phyloP scores from a whole-genome alignment of 2,329 filamentous ascomycete species.

The Ceratocystis cubensis region DNA sequence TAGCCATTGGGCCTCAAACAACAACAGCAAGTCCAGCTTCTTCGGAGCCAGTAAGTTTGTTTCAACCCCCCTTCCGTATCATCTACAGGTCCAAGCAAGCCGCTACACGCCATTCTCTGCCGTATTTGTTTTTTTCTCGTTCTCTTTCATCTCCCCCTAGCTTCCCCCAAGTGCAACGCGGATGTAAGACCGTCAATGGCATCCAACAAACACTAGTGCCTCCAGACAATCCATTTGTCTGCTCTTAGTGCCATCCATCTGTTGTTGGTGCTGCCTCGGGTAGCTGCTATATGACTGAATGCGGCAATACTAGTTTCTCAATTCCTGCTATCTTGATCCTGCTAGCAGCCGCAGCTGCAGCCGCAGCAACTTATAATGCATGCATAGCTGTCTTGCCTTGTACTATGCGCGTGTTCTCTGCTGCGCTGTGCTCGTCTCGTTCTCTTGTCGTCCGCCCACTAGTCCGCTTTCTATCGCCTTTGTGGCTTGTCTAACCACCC shows the following conservation, averaged over 20 bases:
- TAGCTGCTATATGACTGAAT: neutral
- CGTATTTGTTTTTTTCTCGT: neutral
- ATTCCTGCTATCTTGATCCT: neutral
- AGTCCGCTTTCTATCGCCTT: neutral
- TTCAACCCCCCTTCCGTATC: neutral
- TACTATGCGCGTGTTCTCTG: neutral
- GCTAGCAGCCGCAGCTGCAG: neutral
- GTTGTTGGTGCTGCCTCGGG: neutral
- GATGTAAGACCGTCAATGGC: neutral
- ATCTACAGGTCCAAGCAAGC: neutral
- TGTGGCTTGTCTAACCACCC: neutral
- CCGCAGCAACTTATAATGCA: neutral
- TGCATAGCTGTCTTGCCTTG: neutral
- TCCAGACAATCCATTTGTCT: neutral
- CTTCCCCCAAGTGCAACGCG: neutral
- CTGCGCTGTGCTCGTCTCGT: neutral
- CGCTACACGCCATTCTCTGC: neutral
- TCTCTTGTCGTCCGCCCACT: neutral
- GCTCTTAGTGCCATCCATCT: neutral
- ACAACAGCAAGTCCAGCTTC: constrained; percentile 20
- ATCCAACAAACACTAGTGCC: neutral
- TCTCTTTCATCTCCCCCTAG: neutral
- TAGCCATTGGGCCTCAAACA: constrained; percentile 37
- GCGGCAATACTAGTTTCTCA: neutral
- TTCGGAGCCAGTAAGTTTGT: constrained; percentile 14